Evolutionary conservation across 2,329 filamentous ascomycete genomes (phyloP).

Genomic region (Thelonectria rubi): DNA sequence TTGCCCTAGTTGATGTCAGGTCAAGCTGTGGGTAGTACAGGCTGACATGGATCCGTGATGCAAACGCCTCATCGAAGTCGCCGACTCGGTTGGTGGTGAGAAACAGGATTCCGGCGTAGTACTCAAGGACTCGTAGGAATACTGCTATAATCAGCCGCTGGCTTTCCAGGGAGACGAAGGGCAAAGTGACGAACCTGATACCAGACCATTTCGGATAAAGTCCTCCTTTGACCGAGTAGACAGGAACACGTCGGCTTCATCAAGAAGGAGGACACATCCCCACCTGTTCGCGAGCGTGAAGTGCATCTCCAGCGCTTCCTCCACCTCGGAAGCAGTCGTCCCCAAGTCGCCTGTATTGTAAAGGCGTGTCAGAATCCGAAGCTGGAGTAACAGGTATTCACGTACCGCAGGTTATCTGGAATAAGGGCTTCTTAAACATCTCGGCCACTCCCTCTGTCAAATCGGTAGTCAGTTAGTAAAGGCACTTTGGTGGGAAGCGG

Average conservation of each 20-base stretch:
- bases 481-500: too few species aligned
- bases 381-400: background rate
- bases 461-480: background rate
- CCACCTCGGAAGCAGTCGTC: slow-evolving; percentile 9
- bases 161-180: too few species aligned
- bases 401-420: slow-evolving; percentile 26
- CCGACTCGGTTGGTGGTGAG: slow-evolving; percentile 24
- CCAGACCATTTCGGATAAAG: slow-evolving; percentile 18
- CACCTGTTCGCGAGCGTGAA: slow-evolving; percentile 20
- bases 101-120: slow-evolving; percentile 23
- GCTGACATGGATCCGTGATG: slow-evolving; percentile 46
- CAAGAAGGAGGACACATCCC: slow-evolving; percentile 24
- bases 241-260: slow-evolving; percentile 23
- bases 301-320: slow-evolving; percentile 8
- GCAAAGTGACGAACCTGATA: slow-evolving; percentile 12
- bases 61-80: slow-evolving; percentile 33
- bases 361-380: background rate
- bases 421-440: slow-evolving; percentile 16
- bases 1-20: background rate
- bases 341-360: background rate
- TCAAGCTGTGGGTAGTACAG: slow-evolving; percentile 23
- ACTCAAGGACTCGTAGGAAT: slow-evolving; percentile 19
- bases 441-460: slow-evolving; percentile 23
- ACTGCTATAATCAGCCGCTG: background rate
- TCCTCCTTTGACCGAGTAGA: slow-evolving; percentile 8